Conservation (phyloP, 306 rosid species). For the Morella rubra region DNA sequence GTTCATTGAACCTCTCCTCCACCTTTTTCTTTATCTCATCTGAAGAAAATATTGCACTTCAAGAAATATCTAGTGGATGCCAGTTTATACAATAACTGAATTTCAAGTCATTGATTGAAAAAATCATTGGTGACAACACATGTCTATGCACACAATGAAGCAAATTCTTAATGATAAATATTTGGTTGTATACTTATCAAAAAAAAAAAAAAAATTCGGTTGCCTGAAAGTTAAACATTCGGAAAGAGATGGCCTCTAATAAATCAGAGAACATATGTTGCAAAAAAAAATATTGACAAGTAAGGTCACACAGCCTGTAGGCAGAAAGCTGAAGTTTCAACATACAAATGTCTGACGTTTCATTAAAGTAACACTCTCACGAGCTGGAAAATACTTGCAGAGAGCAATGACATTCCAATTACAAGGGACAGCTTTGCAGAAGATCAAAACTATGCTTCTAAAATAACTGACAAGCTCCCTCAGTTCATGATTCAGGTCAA, state of each 20-base stretch:
- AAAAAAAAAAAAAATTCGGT: too few species aligned
- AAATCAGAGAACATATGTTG: neutral
- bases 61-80: conserved; percentile 21
- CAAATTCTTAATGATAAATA: neutral
- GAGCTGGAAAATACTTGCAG: neutral
- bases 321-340: neutral
- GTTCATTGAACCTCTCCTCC: conserved; percentile 68
- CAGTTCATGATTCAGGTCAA: neutral
- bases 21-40: conserved; percentile 77
- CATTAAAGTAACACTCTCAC: neutral
- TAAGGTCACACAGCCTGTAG: neutral
- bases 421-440: neutral
- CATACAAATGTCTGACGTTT: neutral
- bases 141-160: conserved; percentile 16
- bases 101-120: conserved; percentile 9
- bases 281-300: neutral
- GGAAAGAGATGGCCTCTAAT: neutral
- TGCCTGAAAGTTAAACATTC: neutral
- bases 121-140: neutral
- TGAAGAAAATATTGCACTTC: conserved; percentile 33
- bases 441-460: neutral
- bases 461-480: neutral
- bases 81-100: neutral
- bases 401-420: neutral
- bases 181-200: too few species aligned